Conservation (phyloP, 345 rosid species). For the Salix dunnii region DNA sequence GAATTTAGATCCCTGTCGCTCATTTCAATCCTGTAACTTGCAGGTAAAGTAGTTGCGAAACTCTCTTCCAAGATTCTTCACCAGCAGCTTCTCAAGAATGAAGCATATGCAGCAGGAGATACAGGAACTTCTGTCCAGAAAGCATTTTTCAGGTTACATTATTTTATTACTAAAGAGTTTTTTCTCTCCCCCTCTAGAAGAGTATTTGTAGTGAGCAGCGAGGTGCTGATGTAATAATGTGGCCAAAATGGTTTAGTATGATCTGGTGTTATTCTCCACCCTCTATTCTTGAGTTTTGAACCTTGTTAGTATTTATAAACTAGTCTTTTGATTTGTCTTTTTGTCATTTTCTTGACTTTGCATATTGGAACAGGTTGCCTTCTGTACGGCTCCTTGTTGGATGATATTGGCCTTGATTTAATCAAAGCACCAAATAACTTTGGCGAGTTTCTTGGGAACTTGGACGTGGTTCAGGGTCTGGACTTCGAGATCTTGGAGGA, state of each 20-base stretch:
- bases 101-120: conserved; percentile 75
- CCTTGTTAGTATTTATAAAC: too few species aligned
- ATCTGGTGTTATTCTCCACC: neutral
- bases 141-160: conserved; percentile 71
- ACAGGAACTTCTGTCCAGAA: conserved; percentile 61
- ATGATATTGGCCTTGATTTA: conserved; percentile 70
- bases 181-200: too few species aligned
- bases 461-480: conserved; percentile 38
- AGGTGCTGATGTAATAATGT: neutral
- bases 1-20: too few species aligned
- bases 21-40: too few species aligned
- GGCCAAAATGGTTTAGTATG: too few species aligned
- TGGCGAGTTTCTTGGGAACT: conserved; percentile 63
- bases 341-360: too few species aligned
- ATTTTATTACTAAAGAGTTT: neutral
- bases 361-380: conserved; percentile 56
- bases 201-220: neutral
- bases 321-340: too few species aligned
- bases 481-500: conserved; percentile 51
- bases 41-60: too few species aligned
- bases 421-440: conserved; percentile 69
- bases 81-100: conserved; percentile 68
- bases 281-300: too few species aligned
- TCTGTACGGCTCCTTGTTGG: conserved; percentile 55
- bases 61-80: conserved; percentile 90